Evolutionary conservation across 495 filamentous ascomycete genomes (phyloP).

Genomic region (Aspergillus cavernicola): DNA sequence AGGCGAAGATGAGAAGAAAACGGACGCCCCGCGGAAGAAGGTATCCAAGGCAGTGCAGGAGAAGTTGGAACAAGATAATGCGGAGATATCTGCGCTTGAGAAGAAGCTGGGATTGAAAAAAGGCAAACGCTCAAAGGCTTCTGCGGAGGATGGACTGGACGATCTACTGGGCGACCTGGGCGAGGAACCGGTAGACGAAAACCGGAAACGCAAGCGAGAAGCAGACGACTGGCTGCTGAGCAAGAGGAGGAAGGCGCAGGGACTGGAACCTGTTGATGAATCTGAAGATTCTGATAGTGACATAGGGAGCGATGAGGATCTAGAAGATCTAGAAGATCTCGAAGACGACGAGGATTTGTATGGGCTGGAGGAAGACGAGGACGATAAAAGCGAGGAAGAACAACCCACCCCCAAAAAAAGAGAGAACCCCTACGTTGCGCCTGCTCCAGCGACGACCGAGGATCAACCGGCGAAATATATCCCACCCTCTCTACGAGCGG

Average conservation of each 20-base stretch:
- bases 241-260: conserved; percentile 65
- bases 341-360: conserved; percentile 29
- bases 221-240: conserved; percentile 55
- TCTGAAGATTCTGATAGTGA: conserved; percentile 27
- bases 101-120: conserved; percentile 83
- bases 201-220: conserved; percentile 53
- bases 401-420: conserved; percentile 34
- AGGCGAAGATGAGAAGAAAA: conserved; percentile 24
- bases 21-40: conserved; percentile 23
- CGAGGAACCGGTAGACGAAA: conserved; percentile 44
- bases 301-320: conserved; percentile 24
- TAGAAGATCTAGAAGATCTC: conserved; percentile 19
- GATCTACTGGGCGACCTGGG: conserved; percentile 71
- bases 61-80: conserved; percentile 68
- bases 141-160: conserved; percentile 82
- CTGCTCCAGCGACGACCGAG: conserved; percentile 29
- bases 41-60: conserved; percentile 59
- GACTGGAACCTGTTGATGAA: conserved; percentile 27
- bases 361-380: conserved; percentile 41
- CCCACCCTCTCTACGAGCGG: conserved; percentile 75
- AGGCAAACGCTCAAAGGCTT: conserved; percentile 70
- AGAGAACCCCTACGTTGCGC: conserved; percentile 65
- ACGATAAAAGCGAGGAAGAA: conserved; percentile 25
- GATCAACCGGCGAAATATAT: conserved; percentile 65
- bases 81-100: conserved; percentile 83